Percentiles rank a stretch among this genome's conserved stretches.
phyloP scores from a whole-genome alignment of 495 filamentous ascomycete genomes.

The Lophiostoma macrostomum region DNA sequence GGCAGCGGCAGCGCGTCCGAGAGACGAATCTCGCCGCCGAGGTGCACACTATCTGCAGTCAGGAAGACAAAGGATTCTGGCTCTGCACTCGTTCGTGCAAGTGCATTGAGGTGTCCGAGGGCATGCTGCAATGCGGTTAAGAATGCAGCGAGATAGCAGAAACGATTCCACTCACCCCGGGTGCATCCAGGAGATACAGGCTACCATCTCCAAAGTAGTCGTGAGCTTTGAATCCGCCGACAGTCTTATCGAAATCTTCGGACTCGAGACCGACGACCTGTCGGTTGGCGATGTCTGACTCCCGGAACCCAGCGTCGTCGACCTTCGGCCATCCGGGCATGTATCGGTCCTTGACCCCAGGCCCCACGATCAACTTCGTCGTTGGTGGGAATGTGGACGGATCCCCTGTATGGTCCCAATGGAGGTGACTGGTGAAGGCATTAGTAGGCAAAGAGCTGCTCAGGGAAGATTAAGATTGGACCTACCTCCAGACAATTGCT shows the following conservation, averaged over 20 bases:
- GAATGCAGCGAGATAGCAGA: too few relatives aligned
- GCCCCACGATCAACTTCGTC: conserved; percentile 53
- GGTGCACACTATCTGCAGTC: conserved; percentile 56
- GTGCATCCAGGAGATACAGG: conserved; percentile 56
- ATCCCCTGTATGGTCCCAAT: conserved; percentile 59
- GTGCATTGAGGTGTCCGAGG: conserved; percentile 54
- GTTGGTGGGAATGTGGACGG: conserved; percentile 49
- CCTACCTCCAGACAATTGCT: conserved; percentile 48
- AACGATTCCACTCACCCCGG: too few relatives aligned
- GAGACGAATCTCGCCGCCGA: conserved; percentile 54
- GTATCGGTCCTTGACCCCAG: conserved; percentile 49
- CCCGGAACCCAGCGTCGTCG: conserved; percentile 33
- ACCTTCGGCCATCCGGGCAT: conserved; percentile 55
- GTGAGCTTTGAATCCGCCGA: conserved; percentile 38
- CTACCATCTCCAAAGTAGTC: conserved; percentile 56
- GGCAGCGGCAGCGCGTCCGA: conserved; percentile 43
- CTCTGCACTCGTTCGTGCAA: conserved; percentile 50
- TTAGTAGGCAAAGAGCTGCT: background rate
- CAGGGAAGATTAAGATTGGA: conserved; percentile 48
- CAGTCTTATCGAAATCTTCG: conserved; percentile 34
- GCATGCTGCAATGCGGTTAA: too few relatives aligned
- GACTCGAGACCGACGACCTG: conserved; percentile 36
- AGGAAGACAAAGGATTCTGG: conserved; percentile 55
- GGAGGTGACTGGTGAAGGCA: background rate
- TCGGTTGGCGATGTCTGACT: conserved; percentile 32